Conservation (phyloP, 495 filamentous ascomycete genomes). For the Sordaria brevicollis region DNA sequence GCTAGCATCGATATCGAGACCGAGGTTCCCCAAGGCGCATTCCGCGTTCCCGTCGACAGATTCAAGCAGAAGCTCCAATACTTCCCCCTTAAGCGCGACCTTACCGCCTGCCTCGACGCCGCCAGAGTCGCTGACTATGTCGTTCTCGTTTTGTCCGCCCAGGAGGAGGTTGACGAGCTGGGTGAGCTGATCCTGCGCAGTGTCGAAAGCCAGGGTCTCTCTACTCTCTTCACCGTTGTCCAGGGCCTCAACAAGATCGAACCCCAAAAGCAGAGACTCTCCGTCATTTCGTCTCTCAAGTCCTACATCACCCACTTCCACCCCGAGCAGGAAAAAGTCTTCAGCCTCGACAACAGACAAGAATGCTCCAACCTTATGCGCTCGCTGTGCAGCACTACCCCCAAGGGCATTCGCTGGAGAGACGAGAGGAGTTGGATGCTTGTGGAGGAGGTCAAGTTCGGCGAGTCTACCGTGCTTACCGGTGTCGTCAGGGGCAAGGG, state of each 20-base stretch:
- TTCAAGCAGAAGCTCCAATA: slow-evolving; percentile 93
- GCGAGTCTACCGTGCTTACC: slow-evolving; percentile 59
- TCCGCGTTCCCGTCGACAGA: slow-evolving; percentile 64
- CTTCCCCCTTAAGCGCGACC: slow-evolving; percentile 56
- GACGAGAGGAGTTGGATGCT: slow-evolving; percentile 93
- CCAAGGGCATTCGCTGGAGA: slow-evolving; percentile 88
- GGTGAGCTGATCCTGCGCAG: slow-evolving; percentile 75
- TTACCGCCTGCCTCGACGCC: slow-evolving; percentile 70
- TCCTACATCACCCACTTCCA: slow-evolving; percentile 92
- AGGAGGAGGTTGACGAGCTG: slow-evolving; percentile 69
- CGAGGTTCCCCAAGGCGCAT: slow-evolving; percentile 46
- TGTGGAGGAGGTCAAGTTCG: slow-evolving; percentile 69
- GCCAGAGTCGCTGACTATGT: slow-evolving; percentile 86
- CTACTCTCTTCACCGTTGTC: slow-evolving; percentile 69
- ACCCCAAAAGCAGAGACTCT: slow-evolving; percentile 62
- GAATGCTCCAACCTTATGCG: slow-evolving; percentile 85
- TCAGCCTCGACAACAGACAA: slow-evolving; percentile 73
- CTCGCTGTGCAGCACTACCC: slow-evolving; percentile 77
- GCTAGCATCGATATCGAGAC: slow-evolving; percentile 67
- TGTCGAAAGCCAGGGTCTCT: slow-evolving; percentile 88
- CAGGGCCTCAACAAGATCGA: slow-evolving; percentile 70
- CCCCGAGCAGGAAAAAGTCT: slow-evolving; percentile 75
- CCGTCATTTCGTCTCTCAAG: slow-evolving; percentile 69
- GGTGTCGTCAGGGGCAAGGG: slow-evolving; percentile 80
- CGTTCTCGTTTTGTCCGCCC: slow-evolving; percentile 67